phyloP scores from a whole-genome alignment of 495 filamentous ascomycete species.

The Lasiosphaeris hirsuta region DNA sequence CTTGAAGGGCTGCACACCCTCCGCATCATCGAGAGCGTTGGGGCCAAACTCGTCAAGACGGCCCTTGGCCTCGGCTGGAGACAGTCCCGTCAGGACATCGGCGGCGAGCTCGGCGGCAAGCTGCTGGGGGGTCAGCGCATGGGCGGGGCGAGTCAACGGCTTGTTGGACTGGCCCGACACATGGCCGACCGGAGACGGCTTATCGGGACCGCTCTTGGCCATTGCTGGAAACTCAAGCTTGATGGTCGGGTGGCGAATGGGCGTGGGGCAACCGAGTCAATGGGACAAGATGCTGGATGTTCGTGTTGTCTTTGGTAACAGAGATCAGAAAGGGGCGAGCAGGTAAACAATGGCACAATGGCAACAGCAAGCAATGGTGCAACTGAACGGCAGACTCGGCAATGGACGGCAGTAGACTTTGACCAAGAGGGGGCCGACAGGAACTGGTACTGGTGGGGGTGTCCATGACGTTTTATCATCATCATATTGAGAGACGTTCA shows the following conservation, averaged over 20 bases:
- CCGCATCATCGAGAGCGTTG: slow-evolving; percentile 49
- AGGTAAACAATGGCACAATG: too few relatives aligned
- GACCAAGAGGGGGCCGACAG: too few relatives aligned
- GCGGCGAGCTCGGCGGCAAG: slow-evolving; percentile 57
- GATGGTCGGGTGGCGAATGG: background rate
- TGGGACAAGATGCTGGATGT: background rate
- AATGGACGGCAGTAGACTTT: too few relatives aligned
- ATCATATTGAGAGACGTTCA: too few relatives aligned
- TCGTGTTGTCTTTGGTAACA: background rate
- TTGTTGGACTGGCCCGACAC: slow-evolving; percentile 53
- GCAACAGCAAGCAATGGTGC: too few relatives aligned
- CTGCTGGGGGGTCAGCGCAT: slow-evolving; percentile 54
- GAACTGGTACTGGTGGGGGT: too few relatives aligned
- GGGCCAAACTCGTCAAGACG: slow-evolving; percentile 44
- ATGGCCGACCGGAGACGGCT: slow-evolving; percentile 28
- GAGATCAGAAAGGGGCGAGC: too few relatives aligned
- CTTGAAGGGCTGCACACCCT: slow-evolving; percentile 49
- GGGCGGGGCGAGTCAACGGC: slow-evolving; percentile 59
- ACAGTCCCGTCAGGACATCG: slow-evolving; percentile 49
- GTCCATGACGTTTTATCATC: too few relatives aligned
- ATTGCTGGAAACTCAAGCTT: background rate
- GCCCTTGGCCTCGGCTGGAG: slow-evolving; percentile 34
- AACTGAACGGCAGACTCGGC: too few relatives aligned
- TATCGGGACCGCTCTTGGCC: slow-evolving; percentile 14
- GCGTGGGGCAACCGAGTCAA: background rate